Evolutionary conservation across 768 basidiomycete genomes (phyloP), one percentile per base, ranked within the genome.

Genomic region (Suillus lakei): DNA sequence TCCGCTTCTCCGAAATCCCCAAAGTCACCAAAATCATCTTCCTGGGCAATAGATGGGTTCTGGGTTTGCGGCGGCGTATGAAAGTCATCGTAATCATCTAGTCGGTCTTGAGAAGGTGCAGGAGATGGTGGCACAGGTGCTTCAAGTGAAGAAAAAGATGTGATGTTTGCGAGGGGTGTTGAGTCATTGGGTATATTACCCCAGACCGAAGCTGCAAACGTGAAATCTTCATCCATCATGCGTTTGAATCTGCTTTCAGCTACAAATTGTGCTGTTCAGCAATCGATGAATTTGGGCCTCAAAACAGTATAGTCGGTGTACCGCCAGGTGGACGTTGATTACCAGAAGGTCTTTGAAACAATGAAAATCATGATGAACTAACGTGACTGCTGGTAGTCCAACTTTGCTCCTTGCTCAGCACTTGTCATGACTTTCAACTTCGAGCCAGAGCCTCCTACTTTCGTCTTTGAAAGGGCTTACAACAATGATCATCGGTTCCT

Each of bases 1-100:
- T 74, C 84, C 30, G 76, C 87, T 67, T 92, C 92, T 70, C 88
- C 92, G 76, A 95, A 95, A 72, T 95, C 95, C 21, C 90, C 93
- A 77, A 95, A 95, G 69, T 95, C 93, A 59, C 88, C 92, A 77
- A 93, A 93, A 65, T 93, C 92, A 69, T 93, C 94, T 54, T 91
- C 90, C 16, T 74, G 77, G 21, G 55, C 74, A 18, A 78, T 53
- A 28, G 76, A 77, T 28, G 77, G 74, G 1, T 80, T 84, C 34
- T 82, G 79, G 39, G 85, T 85, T 67, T 67, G 79, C 72, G 67
- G 79, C 75, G 67, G 85, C 85, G 76, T 83, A 70, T 84, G 83
- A 62, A 85, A 82, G 65, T 80, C 77, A 26, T 77, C 78, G 70
- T 88, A 88, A 62, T 88, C 86, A 63, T 89, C 85, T 69, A 85